These are phyloP conservation scores for Pleurotus sapidus DNA, from an alignment of 768 basidiomycete genomes.

Conservation along the genomic window DNA sequence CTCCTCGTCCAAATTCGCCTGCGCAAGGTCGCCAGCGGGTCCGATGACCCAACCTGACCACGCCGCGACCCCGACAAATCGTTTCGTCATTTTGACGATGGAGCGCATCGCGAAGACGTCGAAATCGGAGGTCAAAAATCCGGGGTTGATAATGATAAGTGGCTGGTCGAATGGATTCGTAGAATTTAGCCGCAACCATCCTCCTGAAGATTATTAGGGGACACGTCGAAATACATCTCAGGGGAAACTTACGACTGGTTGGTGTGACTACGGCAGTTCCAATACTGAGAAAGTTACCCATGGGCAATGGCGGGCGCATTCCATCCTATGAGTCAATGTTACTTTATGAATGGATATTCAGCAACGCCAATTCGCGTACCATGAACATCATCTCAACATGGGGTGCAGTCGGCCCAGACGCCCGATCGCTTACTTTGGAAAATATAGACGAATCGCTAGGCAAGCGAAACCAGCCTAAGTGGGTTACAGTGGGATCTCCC, in stretches of 20 bases:
- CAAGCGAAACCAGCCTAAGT: conserved; percentile 19
- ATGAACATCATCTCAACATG: conserved; percentile 32
- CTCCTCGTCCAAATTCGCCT: conserved; percentile 22
- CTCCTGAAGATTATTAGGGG: conserved; percentile 12
- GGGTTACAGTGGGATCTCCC: conserved; percentile 3
- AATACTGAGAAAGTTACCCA: conserved; percentile 13
- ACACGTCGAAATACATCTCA: no score
- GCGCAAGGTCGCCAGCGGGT: conserved; percentile 15
- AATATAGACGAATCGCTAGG: conserved; percentile 25
- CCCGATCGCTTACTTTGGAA: conserved; percentile 26
- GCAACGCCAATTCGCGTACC: conserved; percentile 15
- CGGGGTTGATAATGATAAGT: conserved; percentile 26
- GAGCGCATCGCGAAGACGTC: conserved; percentile 23
- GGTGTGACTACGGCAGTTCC: conserved; percentile 27
- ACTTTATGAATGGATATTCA: no score
- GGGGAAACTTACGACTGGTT: conserved; percentile 32
- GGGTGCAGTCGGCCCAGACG: conserved; percentile 28
- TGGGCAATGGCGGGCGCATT: conserved; percentile 3
- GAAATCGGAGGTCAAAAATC: conserved; percentile 13
- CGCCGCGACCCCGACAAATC: conserved; percentile 20
- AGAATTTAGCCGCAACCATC: conserved; percentile 21
- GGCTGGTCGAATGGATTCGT: conserved; percentile 21
- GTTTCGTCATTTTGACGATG: conserved; percentile 18
- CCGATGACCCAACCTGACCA: conserved; percentile 25
- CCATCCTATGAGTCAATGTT: conserved; percentile 8